Evolutionary conservation across 306 rosid genomes (phyloP), one percentile per base, ranked within the genome.

Genomic region (Vigna unguiculata): DNA sequence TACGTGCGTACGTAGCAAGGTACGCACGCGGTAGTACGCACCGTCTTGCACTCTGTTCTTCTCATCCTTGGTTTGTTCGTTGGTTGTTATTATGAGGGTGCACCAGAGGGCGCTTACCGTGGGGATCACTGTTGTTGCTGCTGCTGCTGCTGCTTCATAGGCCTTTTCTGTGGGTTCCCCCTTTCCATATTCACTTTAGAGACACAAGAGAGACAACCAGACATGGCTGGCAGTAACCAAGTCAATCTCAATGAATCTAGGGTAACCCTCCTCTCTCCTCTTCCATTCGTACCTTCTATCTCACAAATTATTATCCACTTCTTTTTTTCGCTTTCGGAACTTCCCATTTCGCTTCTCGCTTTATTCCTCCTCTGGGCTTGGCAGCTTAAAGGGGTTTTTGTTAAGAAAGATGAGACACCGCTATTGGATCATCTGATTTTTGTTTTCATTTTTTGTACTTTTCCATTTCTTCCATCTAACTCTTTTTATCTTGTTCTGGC

Each of bases 241-340:
- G 82, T 90, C 91, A 90, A 88, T 85, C 87, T 83, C 70, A 88
- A 80, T 81, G 96, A 90, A 86, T 90, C 92, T 80, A 88, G 85
- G 95, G 98, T 93, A 84, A 19, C 51, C 30, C 49, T 40, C 45
- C 73, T 47, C 58, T 59, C 30, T 4, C 20, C 9, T 40, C 19
- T 40, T 52, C 28, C 30, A 1, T 28, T 59, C 21, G 41, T 59
- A 71, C 64, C 64, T 52, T 75, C 38, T 71, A 22, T 77, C 51
- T 72, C 40, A 25, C 49, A 38, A 72, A 20, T 55, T 54, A 4
- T 32, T 60, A 55, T 0, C 14, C 59, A 19, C 7, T 53, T 53
- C 6, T 53, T 19, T 20, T 52, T 19, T 3, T 20, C 11, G 21
- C 11, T 24, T 63, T 78, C 8, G 7, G 3, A 0, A 0, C 43